Evolutionary conservation across 2,329 filamentous ascomycete genomes (phyloP), one percentile per base, ranked within the genome.

Genomic region (Bipolaris sorokiniana): DNA sequence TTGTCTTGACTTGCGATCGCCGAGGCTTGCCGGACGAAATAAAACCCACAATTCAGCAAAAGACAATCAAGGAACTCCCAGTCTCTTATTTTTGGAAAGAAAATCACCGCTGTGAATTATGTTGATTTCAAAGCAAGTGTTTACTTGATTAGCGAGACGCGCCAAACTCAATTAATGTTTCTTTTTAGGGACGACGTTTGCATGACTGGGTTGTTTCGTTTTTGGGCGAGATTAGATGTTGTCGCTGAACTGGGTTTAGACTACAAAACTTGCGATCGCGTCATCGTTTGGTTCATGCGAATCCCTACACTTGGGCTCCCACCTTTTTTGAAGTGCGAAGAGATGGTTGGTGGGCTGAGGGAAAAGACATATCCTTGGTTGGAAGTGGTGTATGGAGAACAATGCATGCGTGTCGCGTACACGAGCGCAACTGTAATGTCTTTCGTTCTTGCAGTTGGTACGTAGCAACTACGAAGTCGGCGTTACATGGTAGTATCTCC

Each of bases 191-290:
- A 28, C 26, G 4, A 7, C 16, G 37, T 31, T 20, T 51, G 53
- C 33, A 34, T 56, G 53, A 46, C 20, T 47, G 53, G 26, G 2
- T 10, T 28, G 9, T 28, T 41, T 38, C 18, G 36, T 31, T 42
- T n/a, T 26, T 1, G 23, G 13, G 22, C 28, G 7, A 16, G 36
- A 33, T 31, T 23, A 26, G 26, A 15, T 38, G 22, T 33, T 11
- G 13, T 18, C 11, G 53, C 53, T 51, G 20, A 36, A 56, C 26
- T n/a, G 26, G 53, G 53, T 18, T 55, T 56, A 56, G 53, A 42
- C 49, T 46, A 44, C 45, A 47, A 54, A 56, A 48, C 44, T 41
- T 51, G 33, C 48, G 44, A 57, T 57, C 44, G 50, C 54, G 54
- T 57, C 54, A 57, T 57, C 50, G 38, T 37, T 23, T 10, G 36